These are phyloP conservation scores for Mucuna pruriens DNA, from an alignment of 306 rosid species.

Conservation along the genomic window DNA sequence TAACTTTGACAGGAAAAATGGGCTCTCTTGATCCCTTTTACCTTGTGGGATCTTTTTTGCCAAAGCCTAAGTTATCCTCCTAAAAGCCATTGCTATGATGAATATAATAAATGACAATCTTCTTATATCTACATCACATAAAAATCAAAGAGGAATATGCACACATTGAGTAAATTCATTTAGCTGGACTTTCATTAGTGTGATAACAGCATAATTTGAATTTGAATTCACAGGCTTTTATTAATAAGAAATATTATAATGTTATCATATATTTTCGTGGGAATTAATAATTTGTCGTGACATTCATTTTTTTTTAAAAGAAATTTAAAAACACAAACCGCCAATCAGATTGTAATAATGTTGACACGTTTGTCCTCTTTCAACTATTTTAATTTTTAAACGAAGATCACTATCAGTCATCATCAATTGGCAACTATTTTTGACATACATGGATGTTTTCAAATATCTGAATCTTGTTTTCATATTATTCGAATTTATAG, in stretches of 20 bases:
- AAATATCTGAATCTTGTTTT: conserved; percentile 2
- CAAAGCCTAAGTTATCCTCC: conserved; percentile 33
- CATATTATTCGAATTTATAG: neutral
- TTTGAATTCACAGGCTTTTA: neutral
- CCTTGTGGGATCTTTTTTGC: conserved; percentile 28
- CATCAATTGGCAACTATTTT: neutral
- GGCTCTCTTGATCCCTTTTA: conserved; percentile 35
- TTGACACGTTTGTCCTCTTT: conserved; percentile 29
- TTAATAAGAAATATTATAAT: neutral
- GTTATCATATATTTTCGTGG: neutral
- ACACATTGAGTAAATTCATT: neutral
- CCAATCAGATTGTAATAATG: neutral
- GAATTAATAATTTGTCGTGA: neutral
- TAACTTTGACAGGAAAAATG: conserved; percentile 44
- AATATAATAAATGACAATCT: conserved; percentile 32
- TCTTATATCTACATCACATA: conserved; percentile 9
- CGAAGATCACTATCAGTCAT: neutral
- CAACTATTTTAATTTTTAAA: neutral
- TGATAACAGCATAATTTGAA: neutral
- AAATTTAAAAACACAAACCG: neutral
- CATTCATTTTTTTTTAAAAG: neutral
- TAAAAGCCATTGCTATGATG: conserved; percentile 24
- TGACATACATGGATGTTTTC: neutral
- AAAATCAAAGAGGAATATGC: neutral
- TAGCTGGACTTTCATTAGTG: neutral